phyloP scores from a whole-genome alignment of 2,329 filamentous ascomycete genomes.

The Neofusicoccum kwambonambiense region DNA sequence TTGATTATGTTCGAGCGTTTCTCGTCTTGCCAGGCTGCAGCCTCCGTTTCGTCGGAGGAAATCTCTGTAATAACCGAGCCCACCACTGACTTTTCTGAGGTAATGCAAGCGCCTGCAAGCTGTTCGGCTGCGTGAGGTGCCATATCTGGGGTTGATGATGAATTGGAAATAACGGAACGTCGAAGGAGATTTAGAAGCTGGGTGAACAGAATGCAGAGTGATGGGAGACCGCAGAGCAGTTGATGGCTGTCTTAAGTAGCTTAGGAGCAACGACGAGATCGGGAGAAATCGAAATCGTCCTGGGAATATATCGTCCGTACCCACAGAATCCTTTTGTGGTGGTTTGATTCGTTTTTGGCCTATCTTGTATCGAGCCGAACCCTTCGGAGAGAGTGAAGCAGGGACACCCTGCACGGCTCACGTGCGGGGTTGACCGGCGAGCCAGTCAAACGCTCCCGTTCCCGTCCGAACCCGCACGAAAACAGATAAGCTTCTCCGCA shows the following conservation, averaged over 20 bases:
- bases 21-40: not conserved
- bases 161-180: not conserved
- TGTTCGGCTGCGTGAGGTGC: not conserved
- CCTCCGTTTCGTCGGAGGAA: not conserved
- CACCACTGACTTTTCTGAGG: not conserved
- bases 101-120: not conserved
- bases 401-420: not conserved
- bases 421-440: not conserved
- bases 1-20: not conserved
- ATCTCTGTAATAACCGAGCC: not conserved
- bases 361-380: not conserved
- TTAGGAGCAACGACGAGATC: not conserved
- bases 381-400: not conserved
- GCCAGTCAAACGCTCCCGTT: constrained; percentile 7
- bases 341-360: not conserved
- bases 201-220: not conserved
- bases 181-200: no score
- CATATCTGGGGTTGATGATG: not conserved
- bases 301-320: not conserved
- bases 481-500: constrained; percentile 11
- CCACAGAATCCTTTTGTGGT: not conserved
- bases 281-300: not conserved
- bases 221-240: not conserved
- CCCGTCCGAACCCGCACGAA: constrained; percentile 8
- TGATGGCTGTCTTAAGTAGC: not conserved